These are phyloP conservation scores for cucumber (Cucumis sativus) DNA, from an alignment of 306 rosid genomes.

Conservation along the genomic window Cucumber_9930_V3 NC_026657.2:5243001-5243500, in stretches of 20 bases:
- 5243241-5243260: too few species aligned
- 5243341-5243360: slow-evolving; percentile 3
- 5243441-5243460: too few species aligned
- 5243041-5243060: not conserved
- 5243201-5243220: too few species aligned
- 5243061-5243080: not conserved
- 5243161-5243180: not conserved
- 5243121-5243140: not conserved
- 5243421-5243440: not conserved
- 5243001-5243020: not conserved
- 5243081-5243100: not conserved
- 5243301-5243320: not conserved
- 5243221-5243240: too few species aligned
- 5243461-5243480: not conserved
- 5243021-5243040: not conserved
- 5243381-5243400: not conserved
- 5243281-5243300: too few species aligned
- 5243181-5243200: not conserved
- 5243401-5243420: not conserved
- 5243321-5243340: not conserved
- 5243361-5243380: not conserved
- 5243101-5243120: not conserved
- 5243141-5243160: not conserved
- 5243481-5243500: not conserved
- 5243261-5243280: too few species aligned